A percentile compares a stretch with the other conserved stretches of the same genome.
phyloP scores from a whole-genome alignment of 192 early-diverging fungal genomes.

The Linnemannia exigua region DNA sequence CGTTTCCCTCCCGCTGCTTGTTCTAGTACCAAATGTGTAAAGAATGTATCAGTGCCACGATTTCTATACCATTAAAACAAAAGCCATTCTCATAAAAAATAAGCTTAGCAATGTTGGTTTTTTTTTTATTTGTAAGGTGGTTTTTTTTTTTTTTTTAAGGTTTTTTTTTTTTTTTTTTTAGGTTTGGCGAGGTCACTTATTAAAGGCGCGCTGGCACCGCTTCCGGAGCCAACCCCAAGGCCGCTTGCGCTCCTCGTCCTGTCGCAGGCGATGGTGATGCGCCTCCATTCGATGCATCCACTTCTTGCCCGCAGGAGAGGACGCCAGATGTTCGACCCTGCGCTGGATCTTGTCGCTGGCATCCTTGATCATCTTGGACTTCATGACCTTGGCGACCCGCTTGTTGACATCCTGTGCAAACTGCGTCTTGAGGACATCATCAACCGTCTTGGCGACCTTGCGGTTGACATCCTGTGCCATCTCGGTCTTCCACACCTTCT shows the following conservation, averaged over 20 bases:
- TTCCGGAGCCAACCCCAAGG: background rate
- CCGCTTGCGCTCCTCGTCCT: no score
- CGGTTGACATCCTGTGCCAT: background rate
- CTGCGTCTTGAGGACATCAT: background rate
- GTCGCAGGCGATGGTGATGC: background rate
- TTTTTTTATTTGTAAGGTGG: constrained; percentile 5
- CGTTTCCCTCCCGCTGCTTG: background rate
- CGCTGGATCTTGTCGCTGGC: background rate
- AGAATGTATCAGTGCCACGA: no score
- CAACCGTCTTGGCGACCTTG: background rate
- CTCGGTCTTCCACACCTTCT: background rate
- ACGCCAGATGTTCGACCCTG: background rate
- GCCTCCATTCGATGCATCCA: constrained; percentile 12
- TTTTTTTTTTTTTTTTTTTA: no score
- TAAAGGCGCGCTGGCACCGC: background rate
- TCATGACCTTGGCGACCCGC: background rate
- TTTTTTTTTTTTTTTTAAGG: no score
- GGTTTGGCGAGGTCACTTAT: no score
- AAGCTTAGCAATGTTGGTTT: background rate
- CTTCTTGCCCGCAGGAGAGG: background rate
- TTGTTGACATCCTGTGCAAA: background rate
- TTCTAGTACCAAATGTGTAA: background rate
- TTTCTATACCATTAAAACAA: background rate
- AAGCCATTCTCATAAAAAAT: background rate
- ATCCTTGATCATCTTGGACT: background rate